Conservation (phyloP, 495 filamentous ascomycete genomes). For the Aspergillus campestris region DNA sequence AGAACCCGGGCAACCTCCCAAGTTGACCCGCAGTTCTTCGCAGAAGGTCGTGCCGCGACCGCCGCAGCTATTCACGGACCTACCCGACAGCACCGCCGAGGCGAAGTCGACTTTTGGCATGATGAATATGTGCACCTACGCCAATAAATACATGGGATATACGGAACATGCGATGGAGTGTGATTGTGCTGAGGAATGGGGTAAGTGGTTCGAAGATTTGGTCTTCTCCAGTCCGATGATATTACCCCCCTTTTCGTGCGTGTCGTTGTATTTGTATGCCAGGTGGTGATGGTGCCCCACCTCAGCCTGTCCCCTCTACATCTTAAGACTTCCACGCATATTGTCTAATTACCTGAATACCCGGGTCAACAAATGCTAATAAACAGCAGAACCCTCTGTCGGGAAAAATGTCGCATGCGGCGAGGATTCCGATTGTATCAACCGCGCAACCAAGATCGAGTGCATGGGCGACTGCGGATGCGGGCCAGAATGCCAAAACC, state of each 20-base stretch:
- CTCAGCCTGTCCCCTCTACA: too few species aligned
- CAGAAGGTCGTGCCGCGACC: conserved; percentile 56
- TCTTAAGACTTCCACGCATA: too few species aligned
- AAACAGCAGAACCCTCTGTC: conserved; percentile 47
- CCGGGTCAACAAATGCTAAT: conserved; percentile 15
- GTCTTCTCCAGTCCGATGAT: background rate
- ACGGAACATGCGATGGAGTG: conserved; percentile 93
- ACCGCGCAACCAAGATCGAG: conserved; percentile 96
- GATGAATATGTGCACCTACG: conserved; percentile 77
- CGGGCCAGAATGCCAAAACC: conserved; percentile 82
- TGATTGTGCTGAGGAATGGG: conserved; percentile 92
- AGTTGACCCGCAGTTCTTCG: conserved; percentile 64
- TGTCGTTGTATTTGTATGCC: too few species aligned
- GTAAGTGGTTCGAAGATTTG: conserved; percentile 50
- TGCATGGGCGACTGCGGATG: conserved; percentile 82
- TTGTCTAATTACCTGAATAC: too few species aligned
- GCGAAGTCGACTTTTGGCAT: conserved; percentile 69
- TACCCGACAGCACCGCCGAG: conserved; percentile 67
- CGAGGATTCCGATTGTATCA: conserved; percentile 97
- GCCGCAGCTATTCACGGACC: conserved; percentile 56
- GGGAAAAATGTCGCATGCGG: conserved; percentile 77
- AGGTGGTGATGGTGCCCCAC: too few species aligned
- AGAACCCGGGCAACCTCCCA: conserved; percentile 61
- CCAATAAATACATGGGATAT: conserved; percentile 77
- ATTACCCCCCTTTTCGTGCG: background rate